Evolutionary conservation across 2,329 filamentous ascomycete genomes (phyloP).

Genomic region (Talaromyces islandicus): DNA sequence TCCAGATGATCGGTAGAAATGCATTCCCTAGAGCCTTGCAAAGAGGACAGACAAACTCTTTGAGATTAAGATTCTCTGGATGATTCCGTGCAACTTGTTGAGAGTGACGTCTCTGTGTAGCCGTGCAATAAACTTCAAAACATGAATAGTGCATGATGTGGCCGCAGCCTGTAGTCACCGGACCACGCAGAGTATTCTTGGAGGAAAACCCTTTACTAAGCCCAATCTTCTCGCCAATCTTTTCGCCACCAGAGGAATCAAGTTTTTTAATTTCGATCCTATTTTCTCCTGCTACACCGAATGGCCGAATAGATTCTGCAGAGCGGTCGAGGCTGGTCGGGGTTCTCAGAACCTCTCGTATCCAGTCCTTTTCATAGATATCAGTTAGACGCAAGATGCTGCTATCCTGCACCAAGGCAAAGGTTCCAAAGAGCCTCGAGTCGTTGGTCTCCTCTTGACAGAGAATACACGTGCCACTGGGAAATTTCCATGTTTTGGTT

Average conservation of each 20-base stretch:
- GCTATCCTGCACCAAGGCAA: conserved; percentile 82
- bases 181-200: conserved; percentile 60
- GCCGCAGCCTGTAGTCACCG: conserved; percentile 85
- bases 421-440: conserved; percentile 81
- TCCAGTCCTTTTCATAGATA: conserved; percentile 71
- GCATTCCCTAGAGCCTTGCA: conserved; percentile 95
- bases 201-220: conserved; percentile 85
- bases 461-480: conserved; percentile 85
- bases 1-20: conserved; percentile 94
- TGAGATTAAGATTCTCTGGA: conserved; percentile 69
- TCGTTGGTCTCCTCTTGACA: conserved; percentile 97
- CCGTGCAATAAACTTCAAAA: conserved; percentile 85
- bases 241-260: conserved; percentile 63
- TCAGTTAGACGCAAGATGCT: conserved; percentile 82
- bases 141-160: conserved; percentile 98
- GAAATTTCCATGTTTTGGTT: conserved; percentile 81
- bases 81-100: conserved; percentile 94
- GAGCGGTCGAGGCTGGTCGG: conserved; percentile 79
- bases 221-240: conserved; percentile 69
- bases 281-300: conserved; percentile 86
- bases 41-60: conserved; percentile 93
- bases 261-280: conserved; percentile 69
- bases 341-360: conserved; percentile 73
- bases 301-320: conserved; percentile 76
- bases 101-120: conserved; percentile 74